Evolutionary conservation across 257 asterid species (phyloP).

Genomic region (Rauvolfia tetraphylla): DNA sequence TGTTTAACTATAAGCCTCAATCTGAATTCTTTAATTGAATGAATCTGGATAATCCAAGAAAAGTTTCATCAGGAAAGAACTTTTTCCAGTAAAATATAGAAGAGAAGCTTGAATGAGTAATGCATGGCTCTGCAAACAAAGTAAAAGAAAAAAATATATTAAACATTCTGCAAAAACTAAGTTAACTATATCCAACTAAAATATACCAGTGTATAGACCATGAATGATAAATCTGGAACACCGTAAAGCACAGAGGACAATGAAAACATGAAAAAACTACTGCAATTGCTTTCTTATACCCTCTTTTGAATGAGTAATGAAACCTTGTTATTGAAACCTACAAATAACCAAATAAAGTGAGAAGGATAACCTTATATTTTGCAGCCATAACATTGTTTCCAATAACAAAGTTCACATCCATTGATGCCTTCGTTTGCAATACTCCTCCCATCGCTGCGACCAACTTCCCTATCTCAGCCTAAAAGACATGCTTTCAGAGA

Average conservation of each 20-base stretch:
- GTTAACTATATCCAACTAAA: neutral
- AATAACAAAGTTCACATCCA: constrained; percentile 83
- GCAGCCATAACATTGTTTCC: constrained; percentile 83
- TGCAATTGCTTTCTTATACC: neutral
- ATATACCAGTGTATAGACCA: neutral
- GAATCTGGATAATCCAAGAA: neutral
- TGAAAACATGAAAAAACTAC: neutral
- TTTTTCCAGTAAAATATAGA: neutral
- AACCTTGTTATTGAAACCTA: neutral
- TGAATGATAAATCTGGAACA: neutral
- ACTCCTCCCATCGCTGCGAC: constrained; percentile 91
- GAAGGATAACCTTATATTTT: constrained; percentile 64
- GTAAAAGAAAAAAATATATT: neutral
- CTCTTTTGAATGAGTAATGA: neutral
- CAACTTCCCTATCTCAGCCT: constrained; percentile 71
- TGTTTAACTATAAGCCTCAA: neutral
- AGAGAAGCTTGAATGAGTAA: neutral
- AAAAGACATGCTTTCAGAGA: constrained; percentile 30
- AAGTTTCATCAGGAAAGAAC: neutral
- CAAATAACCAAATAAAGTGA: constrained; percentile 6
- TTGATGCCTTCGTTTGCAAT: constrained; percentile 57
- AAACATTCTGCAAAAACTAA: neutral
- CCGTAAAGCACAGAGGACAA: neutral
- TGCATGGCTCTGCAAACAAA: neutral
- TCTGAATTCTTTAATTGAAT: neutral